Conservation (phyloP, 2,329 filamentous ascomycete species). For the Ophiostoma piceae region DNA sequence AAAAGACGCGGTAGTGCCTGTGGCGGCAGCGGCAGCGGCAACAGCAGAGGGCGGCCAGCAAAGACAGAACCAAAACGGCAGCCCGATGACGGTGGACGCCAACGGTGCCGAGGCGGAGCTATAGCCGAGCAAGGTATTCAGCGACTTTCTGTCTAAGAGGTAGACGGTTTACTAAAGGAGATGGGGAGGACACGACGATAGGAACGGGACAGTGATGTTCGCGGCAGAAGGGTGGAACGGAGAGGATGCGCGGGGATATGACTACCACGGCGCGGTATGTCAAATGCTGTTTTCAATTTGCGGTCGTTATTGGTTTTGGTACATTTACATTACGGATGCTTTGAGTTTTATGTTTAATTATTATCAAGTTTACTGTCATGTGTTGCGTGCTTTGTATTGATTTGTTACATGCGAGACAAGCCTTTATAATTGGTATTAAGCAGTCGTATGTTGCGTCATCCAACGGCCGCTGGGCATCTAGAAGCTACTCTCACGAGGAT, state of each 20-base stretch:
- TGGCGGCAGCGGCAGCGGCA: slow-evolving; percentile 29
- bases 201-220: background rate
- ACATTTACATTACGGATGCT: background rate
- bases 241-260: background rate
- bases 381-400: background rate
- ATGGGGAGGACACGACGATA: background rate
- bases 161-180: background rate
- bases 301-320: background rate
- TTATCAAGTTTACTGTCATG: background rate
- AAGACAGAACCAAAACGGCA: slow-evolving; percentile 48
- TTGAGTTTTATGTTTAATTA: background rate
- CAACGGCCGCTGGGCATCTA: no score
- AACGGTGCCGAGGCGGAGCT: slow-evolving; percentile 56
- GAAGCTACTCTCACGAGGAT: no score
- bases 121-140: slow-evolving; percentile 28
- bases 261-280: background rate
- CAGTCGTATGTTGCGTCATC: no score
- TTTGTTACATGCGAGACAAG: background rate
- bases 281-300: background rate
- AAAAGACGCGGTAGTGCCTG: slow-evolving; percentile 23
- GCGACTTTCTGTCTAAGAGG: background rate
- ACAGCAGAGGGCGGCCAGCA: slow-evolving; percentile 29
- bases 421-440: no score
- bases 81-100: slow-evolving; percentile 50
- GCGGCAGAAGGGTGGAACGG: background rate